Percentiles rank a stretch among this genome's conserved stretches.
Evolutionary conservation across 1,284 basidiomycete species (phyloP).

Genomic region (Tilletiaria anomala): DNA sequence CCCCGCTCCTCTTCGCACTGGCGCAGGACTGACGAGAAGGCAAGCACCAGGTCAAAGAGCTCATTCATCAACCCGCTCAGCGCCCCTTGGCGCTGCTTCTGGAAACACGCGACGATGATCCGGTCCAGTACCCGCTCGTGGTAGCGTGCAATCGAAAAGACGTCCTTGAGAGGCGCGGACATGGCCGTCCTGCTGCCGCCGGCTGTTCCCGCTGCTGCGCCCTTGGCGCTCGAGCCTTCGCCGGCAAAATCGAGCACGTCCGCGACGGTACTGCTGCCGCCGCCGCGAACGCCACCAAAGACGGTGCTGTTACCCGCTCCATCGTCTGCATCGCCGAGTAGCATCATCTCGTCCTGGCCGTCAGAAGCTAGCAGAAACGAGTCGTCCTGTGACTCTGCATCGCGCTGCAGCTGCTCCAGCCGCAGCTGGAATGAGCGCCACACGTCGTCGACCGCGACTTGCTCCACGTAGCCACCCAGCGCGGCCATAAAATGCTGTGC

Average conservation of each 20-base stretch:
- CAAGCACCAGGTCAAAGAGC: neutral
- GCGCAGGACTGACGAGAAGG: neutral
- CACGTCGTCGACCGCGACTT: neutral
- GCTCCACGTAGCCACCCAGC: neutral
- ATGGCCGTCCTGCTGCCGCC: neutral
- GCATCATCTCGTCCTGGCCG: conserved; percentile 8
- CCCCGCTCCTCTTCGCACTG: neutral
- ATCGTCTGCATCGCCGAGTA: conserved; percentile 9
- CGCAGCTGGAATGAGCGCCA: neutral
- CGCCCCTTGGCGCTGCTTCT: conserved; percentile 10
- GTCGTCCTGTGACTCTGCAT: conserved; percentile 2
- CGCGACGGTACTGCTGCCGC: neutral
- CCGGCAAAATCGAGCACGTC: conserved; percentile 1
- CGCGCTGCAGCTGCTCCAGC: conserved; percentile 6
- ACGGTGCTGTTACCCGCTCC: conserved; percentile 5
- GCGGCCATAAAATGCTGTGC: neutral
- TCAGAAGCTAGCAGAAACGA: neutral
- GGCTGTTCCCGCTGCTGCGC: too few species aligned
- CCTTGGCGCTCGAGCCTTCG: too few species aligned
- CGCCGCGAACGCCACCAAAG: neutral
- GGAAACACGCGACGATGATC: conserved; percentile 17
- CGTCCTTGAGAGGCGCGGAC: conserved; percentile 23
- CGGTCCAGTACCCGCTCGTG: conserved; percentile 20
- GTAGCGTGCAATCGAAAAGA: conserved; percentile 20
- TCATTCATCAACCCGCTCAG: neutral